Evolutionary conservation across 1,139 yeast species (phyloP).

Genomic region (Pichiaceae sp.): DNA sequence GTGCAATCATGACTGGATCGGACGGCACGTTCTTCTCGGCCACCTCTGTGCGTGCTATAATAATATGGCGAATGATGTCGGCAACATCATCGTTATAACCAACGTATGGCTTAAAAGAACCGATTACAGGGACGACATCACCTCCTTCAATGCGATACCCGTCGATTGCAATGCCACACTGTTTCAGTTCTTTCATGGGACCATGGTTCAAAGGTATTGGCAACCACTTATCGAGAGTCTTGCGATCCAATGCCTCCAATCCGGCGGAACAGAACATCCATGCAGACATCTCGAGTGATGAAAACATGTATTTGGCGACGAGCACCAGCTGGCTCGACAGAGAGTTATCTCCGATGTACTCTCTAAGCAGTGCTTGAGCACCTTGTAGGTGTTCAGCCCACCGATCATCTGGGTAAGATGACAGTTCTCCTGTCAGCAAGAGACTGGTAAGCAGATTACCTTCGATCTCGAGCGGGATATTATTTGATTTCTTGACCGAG

Average conservation of each 20-base stretch:
- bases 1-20: slow-evolving; percentile 11
- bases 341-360: slow-evolving; percentile 17
- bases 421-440: slow-evolving; percentile 46
- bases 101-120: slow-evolving; percentile 42
- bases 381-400: slow-evolving; percentile 60
- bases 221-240: slow-evolving; percentile 36
- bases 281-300: slow-evolving; percentile 47
- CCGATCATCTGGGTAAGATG: slow-evolving; percentile 35
- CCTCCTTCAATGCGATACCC: slow-evolving; percentile 7
- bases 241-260: slow-evolving; percentile 22
- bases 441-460: slow-evolving; percentile 48
- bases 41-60: slow-evolving; percentile 17
- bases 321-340: slow-evolving; percentile 26
- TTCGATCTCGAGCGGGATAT: slow-evolving; percentile 40
- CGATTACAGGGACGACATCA: slow-evolving; percentile 12
- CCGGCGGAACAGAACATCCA: slow-evolving; percentile 46
- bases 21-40: slow-evolving; percentile 1
- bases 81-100: slow-evolving; percentile 40
- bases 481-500: slow-evolving; percentile 24
- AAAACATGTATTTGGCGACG: slow-evolving; percentile 45
- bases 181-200: slow-evolving; percentile 9
- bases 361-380: slow-evolving; percentile 47
- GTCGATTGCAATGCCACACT: slow-evolving; percentile 15
- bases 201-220: slow-evolving; percentile 18
- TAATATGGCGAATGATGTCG: slow-evolving; percentile 31